phyloP scores from a whole-genome alignment of 306 rosid species.

The Begonia peltatifolia region DNA sequence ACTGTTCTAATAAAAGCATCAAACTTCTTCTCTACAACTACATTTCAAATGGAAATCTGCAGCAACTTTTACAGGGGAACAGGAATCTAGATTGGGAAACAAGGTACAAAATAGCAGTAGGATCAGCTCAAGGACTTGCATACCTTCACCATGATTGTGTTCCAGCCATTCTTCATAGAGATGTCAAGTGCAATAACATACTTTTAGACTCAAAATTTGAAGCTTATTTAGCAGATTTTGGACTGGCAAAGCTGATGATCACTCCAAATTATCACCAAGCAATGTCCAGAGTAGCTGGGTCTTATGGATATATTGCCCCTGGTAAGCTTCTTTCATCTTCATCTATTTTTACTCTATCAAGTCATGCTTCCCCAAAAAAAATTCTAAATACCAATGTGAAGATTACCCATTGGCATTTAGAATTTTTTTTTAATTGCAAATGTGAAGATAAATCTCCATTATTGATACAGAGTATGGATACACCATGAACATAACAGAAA shows the following conservation, averaged over 20 bases:
- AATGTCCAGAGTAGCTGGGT: neutral
- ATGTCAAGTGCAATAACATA: constrained; percentile 91
- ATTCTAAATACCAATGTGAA: no score
- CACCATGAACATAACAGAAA: constrained; percentile 96
- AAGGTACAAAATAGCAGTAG: neutral
- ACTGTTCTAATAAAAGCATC: neutral
- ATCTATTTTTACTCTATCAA: neutral
- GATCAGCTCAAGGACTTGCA: neutral
- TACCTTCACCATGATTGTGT: constrained; percentile 95
- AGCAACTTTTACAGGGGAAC: neutral
- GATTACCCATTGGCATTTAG: neutral
- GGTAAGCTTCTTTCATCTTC: constrained; percentile 9
- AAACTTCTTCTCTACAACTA: neutral
- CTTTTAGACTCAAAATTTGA: constrained; percentile 70
- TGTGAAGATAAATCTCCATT: constrained; percentile 12
- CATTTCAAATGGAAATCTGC: neutral
- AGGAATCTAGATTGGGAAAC: neutral
- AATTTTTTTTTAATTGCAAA: neutral
- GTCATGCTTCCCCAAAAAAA: neutral
- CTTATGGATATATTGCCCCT: constrained; percentile 1
- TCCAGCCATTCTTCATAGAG: constrained; percentile 78
- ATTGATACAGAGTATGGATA: constrained; percentile 76
- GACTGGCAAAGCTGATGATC: constrained; percentile 66
- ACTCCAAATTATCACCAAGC: neutral
- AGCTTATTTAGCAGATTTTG: constrained; percentile 97